Evolutionary conservation across 1,284 basidiomycete species (phyloP).

Genomic region (Ustilago vetiveriae): DNA sequence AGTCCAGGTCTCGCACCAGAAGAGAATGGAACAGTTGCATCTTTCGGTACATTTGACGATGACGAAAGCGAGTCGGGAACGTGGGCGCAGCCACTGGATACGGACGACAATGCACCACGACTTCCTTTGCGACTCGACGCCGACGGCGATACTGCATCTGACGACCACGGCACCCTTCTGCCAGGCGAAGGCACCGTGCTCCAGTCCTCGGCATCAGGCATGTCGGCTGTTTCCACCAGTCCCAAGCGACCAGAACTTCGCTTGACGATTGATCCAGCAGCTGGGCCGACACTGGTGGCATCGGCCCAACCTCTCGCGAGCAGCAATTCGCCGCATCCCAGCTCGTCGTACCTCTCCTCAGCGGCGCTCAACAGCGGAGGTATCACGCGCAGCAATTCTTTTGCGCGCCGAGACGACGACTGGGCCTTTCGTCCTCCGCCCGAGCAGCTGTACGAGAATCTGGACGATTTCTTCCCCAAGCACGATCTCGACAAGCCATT

Average conservation of each 20-base stretch:
- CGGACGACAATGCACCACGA: slow-evolving; percentile 33
- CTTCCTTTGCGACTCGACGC: slow-evolving; percentile 27
- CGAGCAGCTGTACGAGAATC: slow-evolving; percentile 90
- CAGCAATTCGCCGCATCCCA: slow-evolving; percentile 19
- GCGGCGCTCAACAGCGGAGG: slow-evolving; percentile 31
- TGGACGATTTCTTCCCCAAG: slow-evolving; percentile 94
- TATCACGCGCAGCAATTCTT: slow-evolving; percentile 54
- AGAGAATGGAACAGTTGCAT: slow-evolving; percentile 50
- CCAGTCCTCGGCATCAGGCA: slow-evolving; percentile 7
- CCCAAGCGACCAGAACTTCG: slow-evolving; percentile 56
- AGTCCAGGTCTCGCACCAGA: slow-evolving; percentile 32
- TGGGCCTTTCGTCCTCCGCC: slow-evolving; percentile 82
- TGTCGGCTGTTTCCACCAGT: slow-evolving; percentile 13
- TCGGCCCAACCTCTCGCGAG: slow-evolving; percentile 4
- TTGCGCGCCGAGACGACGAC: slow-evolving; percentile 58
- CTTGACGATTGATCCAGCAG: slow-evolving; percentile 51
- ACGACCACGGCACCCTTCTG: slow-evolving; percentile 34
- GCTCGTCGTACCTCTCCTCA: slow-evolving; percentile 24
- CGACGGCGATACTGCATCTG: slow-evolving; percentile 12
- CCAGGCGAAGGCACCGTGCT: slow-evolving; percentile 33
- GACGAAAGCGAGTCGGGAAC: slow-evolving; percentile 58
- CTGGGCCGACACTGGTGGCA: slow-evolving; percentile 24
- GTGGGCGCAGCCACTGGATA: slow-evolving; percentile 62
- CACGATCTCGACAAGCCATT: slow-evolving; percentile 96
- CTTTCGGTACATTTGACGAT: slow-evolving; percentile 57